Conservation (phyloP, 2,329 filamentous ascomycete species). For the Blastomyces emzantsi region DNA sequence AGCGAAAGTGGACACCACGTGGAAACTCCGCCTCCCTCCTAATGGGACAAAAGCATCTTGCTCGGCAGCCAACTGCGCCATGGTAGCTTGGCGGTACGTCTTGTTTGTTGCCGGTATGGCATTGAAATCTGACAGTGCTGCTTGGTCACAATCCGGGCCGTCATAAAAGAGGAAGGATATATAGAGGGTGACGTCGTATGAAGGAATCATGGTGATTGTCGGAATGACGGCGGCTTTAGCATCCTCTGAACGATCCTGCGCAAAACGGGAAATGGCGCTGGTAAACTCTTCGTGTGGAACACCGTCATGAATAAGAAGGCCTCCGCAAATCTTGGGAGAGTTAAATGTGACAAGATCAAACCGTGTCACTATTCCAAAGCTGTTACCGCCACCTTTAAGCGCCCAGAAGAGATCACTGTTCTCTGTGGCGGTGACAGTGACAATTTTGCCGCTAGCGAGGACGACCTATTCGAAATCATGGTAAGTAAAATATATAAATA, state of each 20-base stretch:
- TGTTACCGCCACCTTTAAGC: constrained; percentile 29
- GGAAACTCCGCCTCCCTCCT: background rate
- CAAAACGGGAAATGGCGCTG: background rate
- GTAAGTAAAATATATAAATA: too few relatives aligned
- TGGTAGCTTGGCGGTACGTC: background rate
- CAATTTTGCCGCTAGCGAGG: constrained; percentile 24
- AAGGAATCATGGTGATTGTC: background rate
- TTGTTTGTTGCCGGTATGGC: background rate
- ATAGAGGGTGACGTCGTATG: background rate
- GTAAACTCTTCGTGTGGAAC: background rate
- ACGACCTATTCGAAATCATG: constrained; percentile 15
- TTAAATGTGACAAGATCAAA: constrained; percentile 16
- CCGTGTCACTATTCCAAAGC: constrained; percentile 28
- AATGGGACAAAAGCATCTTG: background rate
- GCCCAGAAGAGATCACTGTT: constrained; percentile 30
- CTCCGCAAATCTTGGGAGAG: constrained; percentile 5
- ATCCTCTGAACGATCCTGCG: constrained; percentile 2
- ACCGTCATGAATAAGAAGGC: background rate
- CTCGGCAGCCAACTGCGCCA: background rate
- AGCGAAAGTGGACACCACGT: background rate
- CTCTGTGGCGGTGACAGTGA: constrained; percentile 19
- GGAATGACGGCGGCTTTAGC: constrained; percentile 6
- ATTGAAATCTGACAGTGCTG: constrained; percentile 2
- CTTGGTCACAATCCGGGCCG: constrained; percentile 3
- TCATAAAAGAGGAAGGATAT: constrained; percentile 7